These are phyloP conservation scores for Excoecaria agallocha DNA, from an alignment of 345 rosid species.

Conservation along the genomic window DNA sequence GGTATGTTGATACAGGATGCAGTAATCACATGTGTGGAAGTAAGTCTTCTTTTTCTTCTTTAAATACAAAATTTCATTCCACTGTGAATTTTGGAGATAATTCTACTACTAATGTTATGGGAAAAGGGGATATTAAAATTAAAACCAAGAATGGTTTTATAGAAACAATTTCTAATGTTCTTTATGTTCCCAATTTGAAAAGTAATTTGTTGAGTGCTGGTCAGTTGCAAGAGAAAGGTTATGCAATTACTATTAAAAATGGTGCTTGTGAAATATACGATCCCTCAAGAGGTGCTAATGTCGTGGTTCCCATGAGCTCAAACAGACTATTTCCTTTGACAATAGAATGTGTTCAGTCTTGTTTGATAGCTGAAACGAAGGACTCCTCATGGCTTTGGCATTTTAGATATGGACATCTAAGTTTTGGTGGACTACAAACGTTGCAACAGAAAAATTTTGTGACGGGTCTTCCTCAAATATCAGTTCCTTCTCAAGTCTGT, in stretches of 20 bases:
- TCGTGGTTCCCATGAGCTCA: not conserved
- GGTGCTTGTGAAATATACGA: not conserved
- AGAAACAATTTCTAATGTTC: not conserved
- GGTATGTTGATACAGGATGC: conserved; percentile 4
- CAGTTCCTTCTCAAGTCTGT: not conserved
- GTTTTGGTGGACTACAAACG: not conserved
- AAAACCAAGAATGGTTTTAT: not conserved
- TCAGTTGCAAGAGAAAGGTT: conserved; percentile 3
- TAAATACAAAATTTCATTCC: not conserved
- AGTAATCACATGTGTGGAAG: conserved; percentile 1
- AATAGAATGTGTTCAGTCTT: not conserved
- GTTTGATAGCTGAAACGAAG: not conserved
- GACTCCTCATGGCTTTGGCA: not conserved
- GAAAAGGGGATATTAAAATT: not conserved
- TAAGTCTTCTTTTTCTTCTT: conserved; percentile 1
- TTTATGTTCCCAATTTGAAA: not conserved
- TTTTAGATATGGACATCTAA: not conserved
- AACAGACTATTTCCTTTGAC: not conserved
- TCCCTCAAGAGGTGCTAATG: not conserved
- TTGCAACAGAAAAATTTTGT: not conserved
- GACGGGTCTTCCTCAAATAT: not conserved
- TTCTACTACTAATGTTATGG: not conserved
- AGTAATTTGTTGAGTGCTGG: not conserved
- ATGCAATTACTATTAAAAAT: not conserved
- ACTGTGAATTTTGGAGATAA: conserved; percentile 7